Percentiles rank a stretch among this genome's conserved stretches.
phyloP scores from a whole-genome alignment of 1,139 yeast genomes.

The Candida pseudoviswanathii region DNA sequence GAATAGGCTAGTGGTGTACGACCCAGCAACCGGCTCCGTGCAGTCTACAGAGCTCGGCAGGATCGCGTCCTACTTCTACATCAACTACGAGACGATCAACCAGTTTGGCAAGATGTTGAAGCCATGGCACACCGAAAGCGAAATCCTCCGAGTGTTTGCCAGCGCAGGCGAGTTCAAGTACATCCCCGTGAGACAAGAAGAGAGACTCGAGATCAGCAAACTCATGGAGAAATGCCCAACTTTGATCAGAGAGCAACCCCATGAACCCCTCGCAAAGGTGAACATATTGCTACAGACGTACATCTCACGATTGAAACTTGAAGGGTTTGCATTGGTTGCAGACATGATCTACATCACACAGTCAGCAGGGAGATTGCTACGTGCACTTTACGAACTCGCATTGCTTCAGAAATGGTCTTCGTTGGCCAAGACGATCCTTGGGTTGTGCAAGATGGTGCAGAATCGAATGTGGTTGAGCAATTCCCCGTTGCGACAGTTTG shows the following conservation, averaged over 20 bases:
- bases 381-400: constrained; percentile 85
- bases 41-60: constrained; percentile 76
- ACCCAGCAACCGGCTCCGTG: constrained; percentile 45
- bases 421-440: constrained; percentile 58
- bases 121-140: constrained; percentile 70
- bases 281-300: constrained; percentile 82
- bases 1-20: constrained; percentile 61
- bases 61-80: constrained; percentile 87
- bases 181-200: constrained; percentile 86
- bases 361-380: constrained; percentile 84
- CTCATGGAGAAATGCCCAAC: constrained; percentile 78
- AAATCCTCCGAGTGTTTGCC: constrained; percentile 75
- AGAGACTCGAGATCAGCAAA: constrained; percentile 72
- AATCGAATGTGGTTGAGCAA: constrained; percentile 81
- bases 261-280: constrained; percentile 77
- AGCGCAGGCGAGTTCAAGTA: constrained; percentile 82
- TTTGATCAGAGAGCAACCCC: constrained; percentile 74
- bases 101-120: constrained; percentile 62
- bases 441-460: constrained; percentile 79
- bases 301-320: constrained; percentile 71
- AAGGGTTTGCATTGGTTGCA: constrained; percentile 88
- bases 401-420: constrained; percentile 73
- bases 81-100: constrained; percentile 69
- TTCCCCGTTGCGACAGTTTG: constrained; percentile 86
- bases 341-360: constrained; percentile 95